Percentiles rank a stretch among this genome's conserved stretches.
These are phyloP conservation scores for Ceratocystis harringtonii DNA, from an alignment of 2,329 filamentous ascomycete species.

Conservation along the genomic window DNA sequence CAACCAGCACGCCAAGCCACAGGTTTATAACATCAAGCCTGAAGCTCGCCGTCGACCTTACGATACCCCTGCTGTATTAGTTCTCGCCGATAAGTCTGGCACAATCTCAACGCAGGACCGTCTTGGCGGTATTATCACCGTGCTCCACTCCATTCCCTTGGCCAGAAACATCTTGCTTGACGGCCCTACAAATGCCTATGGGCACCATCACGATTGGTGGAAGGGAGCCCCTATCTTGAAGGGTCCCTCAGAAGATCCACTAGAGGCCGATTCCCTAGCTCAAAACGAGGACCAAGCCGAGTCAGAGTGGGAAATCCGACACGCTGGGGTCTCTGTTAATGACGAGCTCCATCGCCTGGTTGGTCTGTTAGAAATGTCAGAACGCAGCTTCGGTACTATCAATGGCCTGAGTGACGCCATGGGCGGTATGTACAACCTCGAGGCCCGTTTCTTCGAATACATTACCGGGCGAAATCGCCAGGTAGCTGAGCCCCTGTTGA, in stretches of 20 bases:
- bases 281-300: background rate
- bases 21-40: slow-evolving; percentile 17
- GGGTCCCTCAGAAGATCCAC: background rate
- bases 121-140: slow-evolving; percentile 41
- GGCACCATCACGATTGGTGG: slow-evolving; percentile 46
- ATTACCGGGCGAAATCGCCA: slow-evolving; percentile 25
- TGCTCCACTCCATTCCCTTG: slow-evolving; percentile 45
- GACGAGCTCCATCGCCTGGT: slow-evolving; percentile 47
- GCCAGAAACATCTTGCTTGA: slow-evolving; percentile 40
- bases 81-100: slow-evolving; percentile 18
- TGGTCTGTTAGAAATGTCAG: slow-evolving; percentile 46
- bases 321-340: slow-evolving; percentile 25
- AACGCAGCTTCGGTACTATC: slow-evolving; percentile 43
- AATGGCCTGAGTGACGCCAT: slow-evolving; percentile 31
- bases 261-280: background rate
- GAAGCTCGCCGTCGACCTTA: slow-evolving; percentile 18
- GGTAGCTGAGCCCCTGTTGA: slow-evolving; percentile 23
- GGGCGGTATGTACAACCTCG: slow-evolving; percentile 16
- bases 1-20: slow-evolving; percentile 27
- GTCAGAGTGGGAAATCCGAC: slow-evolving; percentile 7
- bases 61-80: slow-evolving; percentile 38
- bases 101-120: slow-evolving; percentile 27
- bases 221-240: slow-evolving; percentile 28
- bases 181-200: slow-evolving; percentile 33
- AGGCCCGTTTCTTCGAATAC: slow-evolving; percentile 30